Percentiles rank a stretch among this genome's conserved stretches.
phyloP scores from a whole-genome alignment of 768 basidiomycete genomes.

The Pulveroboletus ravenelii region DNA sequence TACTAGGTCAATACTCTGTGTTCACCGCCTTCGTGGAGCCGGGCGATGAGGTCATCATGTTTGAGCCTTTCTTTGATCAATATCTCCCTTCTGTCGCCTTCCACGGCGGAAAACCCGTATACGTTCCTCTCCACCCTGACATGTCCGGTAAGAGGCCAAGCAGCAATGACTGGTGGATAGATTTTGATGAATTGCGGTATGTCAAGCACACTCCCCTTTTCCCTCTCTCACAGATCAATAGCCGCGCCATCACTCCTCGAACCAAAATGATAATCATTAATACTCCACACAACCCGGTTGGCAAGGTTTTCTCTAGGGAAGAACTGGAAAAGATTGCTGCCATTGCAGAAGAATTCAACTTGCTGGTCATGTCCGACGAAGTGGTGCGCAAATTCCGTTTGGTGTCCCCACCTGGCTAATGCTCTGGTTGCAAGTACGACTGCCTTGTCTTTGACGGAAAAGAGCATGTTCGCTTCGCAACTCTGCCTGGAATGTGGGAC shows the following conservation, averaged over 20 bases:
- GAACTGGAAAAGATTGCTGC: slow-evolving; percentile 85
- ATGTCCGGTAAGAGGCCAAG: slow-evolving; percentile 43
- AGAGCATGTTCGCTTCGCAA: slow-evolving; percentile 90
- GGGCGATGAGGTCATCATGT: slow-evolving; percentile 97
- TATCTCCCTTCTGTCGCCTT: slow-evolving; percentile 90
- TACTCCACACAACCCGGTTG: slow-evolving; percentile 97
- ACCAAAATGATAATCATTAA: slow-evolving; percentile 96
- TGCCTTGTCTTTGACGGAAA: slow-evolving; percentile 83
- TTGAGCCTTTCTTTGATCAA: slow-evolving; percentile 98
- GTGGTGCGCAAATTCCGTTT: slow-evolving; percentile 57
- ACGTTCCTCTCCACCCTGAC: slow-evolving; percentile 94
- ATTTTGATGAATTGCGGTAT: slow-evolving; percentile 83
- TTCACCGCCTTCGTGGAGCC: slow-evolving; percentile 87
- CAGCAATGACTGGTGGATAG: slow-evolving; percentile 81
- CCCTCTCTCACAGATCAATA: slow-evolving; percentile 24
- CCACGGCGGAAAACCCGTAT: slow-evolving; percentile 90
- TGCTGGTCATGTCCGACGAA: slow-evolving; percentile 93
- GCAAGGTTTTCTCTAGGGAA: slow-evolving; percentile 84
- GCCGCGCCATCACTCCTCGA: slow-evolving; percentile 78
- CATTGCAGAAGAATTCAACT: slow-evolving; percentile 86
- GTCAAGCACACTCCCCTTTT: slow-evolving; percentile 8
- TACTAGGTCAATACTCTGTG: slow-evolving; percentile 80
- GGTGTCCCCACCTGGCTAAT: neutral
- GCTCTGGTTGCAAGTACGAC: slow-evolving; percentile 63
- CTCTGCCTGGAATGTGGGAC: slow-evolving; percentile 97